Evolutionary conservation across 23 red algal genomes (phyloP).

Genomic region (Cyanidioschyzon merolae): DNA sequence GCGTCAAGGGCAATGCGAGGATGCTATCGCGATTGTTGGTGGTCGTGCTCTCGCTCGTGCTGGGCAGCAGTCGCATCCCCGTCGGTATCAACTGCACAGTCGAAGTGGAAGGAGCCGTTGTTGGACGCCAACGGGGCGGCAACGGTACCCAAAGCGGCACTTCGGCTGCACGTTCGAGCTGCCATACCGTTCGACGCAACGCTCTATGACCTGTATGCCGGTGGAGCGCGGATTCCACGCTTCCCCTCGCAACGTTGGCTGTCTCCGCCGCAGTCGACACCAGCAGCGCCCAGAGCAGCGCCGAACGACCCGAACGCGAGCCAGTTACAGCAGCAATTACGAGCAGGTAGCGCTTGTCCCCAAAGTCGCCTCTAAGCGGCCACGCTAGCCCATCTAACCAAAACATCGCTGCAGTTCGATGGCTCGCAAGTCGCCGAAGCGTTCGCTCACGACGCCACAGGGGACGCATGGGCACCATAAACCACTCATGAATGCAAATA

Average conservation of each 20-base stretch:
- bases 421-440: not conserved
- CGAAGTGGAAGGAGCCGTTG: too few species aligned
- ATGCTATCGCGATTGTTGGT: not conserved
- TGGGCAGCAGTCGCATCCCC: not conserved
- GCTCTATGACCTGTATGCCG: too few species aligned
- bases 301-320: not conserved
- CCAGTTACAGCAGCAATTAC: not conserved
- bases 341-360: not conserved
- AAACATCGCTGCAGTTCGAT: not conserved
- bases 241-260: not conserved
- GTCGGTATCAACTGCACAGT: not conserved
- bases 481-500: not conserved
- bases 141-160: not conserved
- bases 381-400: not conserved
- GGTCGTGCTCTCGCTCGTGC: not conserved
- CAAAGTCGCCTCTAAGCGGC: not conserved
- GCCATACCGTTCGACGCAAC: not conserved
- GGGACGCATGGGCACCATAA: not conserved
- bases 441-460: not conserved
- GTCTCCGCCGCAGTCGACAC: not conserved
- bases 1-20: too few species aligned
- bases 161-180: not conserved
- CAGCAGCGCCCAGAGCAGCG: not conserved
- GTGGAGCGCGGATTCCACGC: too few species aligned
- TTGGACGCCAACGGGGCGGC: too few species aligned